Evolutionary conservation across 345 rosid species (phyloP), one percentile per base, ranked within the genome.

Genomic region (Psidium friedrichsthalianum): DNA sequence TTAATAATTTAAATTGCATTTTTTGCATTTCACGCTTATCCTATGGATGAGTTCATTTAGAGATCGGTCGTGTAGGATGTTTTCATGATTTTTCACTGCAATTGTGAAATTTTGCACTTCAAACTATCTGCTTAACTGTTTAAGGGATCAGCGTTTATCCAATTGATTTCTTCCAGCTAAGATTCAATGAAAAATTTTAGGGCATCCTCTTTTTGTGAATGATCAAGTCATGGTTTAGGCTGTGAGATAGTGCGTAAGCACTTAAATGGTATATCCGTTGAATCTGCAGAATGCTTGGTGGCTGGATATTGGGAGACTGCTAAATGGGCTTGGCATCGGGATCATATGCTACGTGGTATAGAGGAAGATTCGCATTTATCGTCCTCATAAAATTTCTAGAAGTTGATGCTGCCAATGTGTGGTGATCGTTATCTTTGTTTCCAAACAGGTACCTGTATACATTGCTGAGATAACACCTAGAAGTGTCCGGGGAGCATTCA

Each of bases 241-340:
- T 58, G 83, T 86, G 10, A 56, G 51, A 83, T 20, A 14, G 78
- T 16, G 24, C 11, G 6, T 8, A 14, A 56, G 24, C 21, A 36
- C 14, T 10, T n/a, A 55, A 55, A 82, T 85, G 14, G 24, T 32
- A 42, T 49, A 44, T 54, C 15, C 10, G 21, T 36, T 61, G 5
- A 15, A 32, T 56, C 61, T 40, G 74, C 51, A 90, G 94, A 86
- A 51, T 56, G 88, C 87, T 59, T 89, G 85, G 89, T 86, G 85
- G 55, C 90, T 90, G 40, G 88, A 92, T 74, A 40, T 89, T 54
- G 94, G 92, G 55, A 88, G 92, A 87, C 69, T 86, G 49, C 83
- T 82, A 5, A 27, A 32, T 12, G 92, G 93, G 22, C 52, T 89
- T 49, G 92, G 92, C 86, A 22, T 86, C 22, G 91, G 89, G 57